Conservation (phyloP, 2,329 filamentous ascomycete genomes). For the Nemania sp. region DNA sequence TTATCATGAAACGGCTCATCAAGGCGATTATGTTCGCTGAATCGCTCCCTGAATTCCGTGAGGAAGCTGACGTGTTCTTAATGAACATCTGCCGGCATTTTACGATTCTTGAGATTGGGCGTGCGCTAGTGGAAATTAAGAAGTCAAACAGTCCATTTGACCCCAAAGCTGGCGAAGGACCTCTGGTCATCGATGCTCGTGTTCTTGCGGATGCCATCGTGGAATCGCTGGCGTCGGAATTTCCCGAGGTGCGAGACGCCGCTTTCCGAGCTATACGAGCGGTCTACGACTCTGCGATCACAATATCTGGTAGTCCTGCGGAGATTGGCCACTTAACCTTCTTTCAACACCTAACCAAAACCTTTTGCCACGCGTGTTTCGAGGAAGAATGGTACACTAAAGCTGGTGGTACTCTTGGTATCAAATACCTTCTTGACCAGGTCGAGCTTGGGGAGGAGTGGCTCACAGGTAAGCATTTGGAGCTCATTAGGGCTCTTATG, state of each 20-base stretch:
- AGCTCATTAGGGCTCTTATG: conserved; percentile 90
- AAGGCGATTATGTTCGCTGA: conserved; percentile 90
- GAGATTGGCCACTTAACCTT: conserved; percentile 83
- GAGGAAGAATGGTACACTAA: conserved; percentile 99
- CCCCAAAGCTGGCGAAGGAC: conserved; percentile 86
- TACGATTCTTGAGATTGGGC: conserved; percentile 87
- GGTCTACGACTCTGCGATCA: conserved; percentile 79
- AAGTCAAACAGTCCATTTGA: conserved; percentile 84
- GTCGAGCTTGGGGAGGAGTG: conserved; percentile 86
- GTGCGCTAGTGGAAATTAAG: conserved; percentile 83
- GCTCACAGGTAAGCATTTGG: conserved; percentile 83
- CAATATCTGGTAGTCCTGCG: conserved; percentile 81
- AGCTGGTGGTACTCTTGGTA: conserved; percentile 89
- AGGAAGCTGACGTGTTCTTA: conserved; percentile 80
- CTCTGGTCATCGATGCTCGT: conserved; percentile 86
- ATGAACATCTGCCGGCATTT: conserved; percentile 89
- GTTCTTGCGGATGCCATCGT: conserved; percentile 90
- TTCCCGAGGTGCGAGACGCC: conserved; percentile 81
- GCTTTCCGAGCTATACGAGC: conserved; percentile 83
- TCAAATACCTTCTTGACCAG: conserved; percentile 86
- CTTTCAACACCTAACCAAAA: conserved; percentile 83
- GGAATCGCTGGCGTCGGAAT: conserved; percentile 89
- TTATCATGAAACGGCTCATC: conserved; percentile 83
- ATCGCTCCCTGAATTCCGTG: conserved; percentile 82
- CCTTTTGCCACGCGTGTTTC: conserved; percentile 94